Percentiles rank a stretch among this genome's conserved stretches.
These are phyloP conservation scores for Acer saccharum DNA, from an alignment of 345 rosid species.

Conservation along the genomic window DNA sequence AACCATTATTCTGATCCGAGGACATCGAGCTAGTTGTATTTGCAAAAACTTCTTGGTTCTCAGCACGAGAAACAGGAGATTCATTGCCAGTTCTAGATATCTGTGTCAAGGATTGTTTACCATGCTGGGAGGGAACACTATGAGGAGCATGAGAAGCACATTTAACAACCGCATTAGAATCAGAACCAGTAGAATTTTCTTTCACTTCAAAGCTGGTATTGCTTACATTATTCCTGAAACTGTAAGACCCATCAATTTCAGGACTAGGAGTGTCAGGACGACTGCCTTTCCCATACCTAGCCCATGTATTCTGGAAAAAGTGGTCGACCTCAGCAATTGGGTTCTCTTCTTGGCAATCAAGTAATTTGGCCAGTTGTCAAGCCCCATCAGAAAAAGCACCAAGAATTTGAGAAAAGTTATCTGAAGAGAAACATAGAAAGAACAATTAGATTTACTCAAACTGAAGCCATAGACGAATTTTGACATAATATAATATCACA, in stretches of 20 bases:
- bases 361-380: constrained; percentile 35
- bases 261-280: constrained; percentile 21
- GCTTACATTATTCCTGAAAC: constrained; percentile 4
- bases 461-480: background rate
- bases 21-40: too few relatives aligned
- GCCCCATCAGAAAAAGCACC: constrained; percentile 70
- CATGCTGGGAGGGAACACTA: too few relatives aligned
- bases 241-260: constrained; percentile 8
- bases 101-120: too few relatives aligned
- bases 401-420: constrained; percentile 60
- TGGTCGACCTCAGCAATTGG: constrained; percentile 23
- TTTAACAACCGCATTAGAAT: background rate
- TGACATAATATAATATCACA: background rate
- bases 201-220: background rate
- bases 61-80: too few relatives aligned
- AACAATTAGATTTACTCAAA: background rate
- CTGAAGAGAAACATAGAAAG: constrained; percentile 32
- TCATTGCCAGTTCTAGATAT: too few relatives aligned
- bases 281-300: constrained; percentile 24
- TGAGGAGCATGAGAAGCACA: background rate
- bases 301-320: constrained; percentile 33
- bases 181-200: background rate
- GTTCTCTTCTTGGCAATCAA: constrained; percentile 28
- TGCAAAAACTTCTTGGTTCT: too few relatives aligned
- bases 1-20: too few relatives aligned